Evolutionary conservation across 257 asterid species (phyloP).

Genomic region (Solanum paucissectum): DNA sequence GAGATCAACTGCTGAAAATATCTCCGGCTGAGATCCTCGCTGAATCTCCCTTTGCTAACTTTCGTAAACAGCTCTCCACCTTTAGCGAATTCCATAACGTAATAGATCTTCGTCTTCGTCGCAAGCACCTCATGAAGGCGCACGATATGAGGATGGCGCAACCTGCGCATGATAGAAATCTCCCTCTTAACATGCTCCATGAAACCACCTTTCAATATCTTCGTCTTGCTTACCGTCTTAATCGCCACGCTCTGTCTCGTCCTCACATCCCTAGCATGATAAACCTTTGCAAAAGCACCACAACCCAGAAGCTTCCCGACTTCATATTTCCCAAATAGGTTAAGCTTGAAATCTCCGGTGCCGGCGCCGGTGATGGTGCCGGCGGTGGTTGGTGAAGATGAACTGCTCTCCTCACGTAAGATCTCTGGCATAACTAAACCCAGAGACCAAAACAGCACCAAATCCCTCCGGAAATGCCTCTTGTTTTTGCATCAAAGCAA

Average conservation of each 20-base stretch:
- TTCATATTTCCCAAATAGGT: not conserved
- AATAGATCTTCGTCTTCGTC: conserved; percentile 1
- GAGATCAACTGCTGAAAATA: conserved; percentile 5
- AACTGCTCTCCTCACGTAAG: not conserved
- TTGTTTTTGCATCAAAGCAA: not conserved
- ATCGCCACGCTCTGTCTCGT: conserved; percentile 1
- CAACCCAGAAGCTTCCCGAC: not conserved
- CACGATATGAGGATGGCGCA: conserved; percentile 2
- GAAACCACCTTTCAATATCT: not conserved
- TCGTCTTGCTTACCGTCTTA: not conserved
- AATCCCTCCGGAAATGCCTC: not conserved
- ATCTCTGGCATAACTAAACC: not conserved
- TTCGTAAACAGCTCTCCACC: conserved; percentile 5
- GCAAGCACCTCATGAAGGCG: conserved; percentile 1
- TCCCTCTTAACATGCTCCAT: not conserved
- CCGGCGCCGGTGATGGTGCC: not conserved
- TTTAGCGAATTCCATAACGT: conserved; percentile 1
- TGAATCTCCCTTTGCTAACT: not conserved
- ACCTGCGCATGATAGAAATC: conserved; percentile 4
- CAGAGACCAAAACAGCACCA: not conserved
- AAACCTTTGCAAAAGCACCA: conserved; percentile 3
- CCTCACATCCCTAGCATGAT: not conserved
- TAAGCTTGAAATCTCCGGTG: not conserved
- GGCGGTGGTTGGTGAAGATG: not conserved
- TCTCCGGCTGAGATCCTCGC: conserved; percentile 9